Percentiles rank a stretch among this genome's conserved stretches.
Evolutionary conservation across 2,329 filamentous ascomycete genomes (phyloP).

Genomic region (Sarocladium oryzae): DNA sequence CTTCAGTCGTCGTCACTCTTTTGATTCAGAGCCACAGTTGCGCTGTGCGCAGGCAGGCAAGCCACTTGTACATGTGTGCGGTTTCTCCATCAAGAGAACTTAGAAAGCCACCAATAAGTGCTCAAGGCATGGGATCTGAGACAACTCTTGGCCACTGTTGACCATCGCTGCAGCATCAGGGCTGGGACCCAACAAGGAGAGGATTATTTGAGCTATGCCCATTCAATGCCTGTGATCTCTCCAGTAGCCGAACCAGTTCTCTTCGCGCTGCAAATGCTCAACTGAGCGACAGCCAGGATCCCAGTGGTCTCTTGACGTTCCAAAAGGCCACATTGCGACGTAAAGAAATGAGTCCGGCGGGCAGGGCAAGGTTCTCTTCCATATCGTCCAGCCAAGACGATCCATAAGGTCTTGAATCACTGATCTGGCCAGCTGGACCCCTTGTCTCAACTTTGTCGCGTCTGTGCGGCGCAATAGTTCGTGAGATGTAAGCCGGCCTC

Average conservation of each 20-base stretch:
- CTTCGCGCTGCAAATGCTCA: constrained; percentile 16
- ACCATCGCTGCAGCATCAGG: no score
- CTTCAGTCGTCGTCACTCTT: neutral
- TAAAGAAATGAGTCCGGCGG: constrained; percentile 48
- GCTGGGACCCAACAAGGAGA: no score
- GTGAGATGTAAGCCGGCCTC: neutral
- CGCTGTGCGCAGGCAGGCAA: neutral
- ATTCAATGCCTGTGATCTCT: neutral
- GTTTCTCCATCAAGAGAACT: neutral
- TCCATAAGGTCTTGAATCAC: constrained; percentile 29
- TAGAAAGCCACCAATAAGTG: neutral
- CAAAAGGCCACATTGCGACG: constrained; percentile 59
- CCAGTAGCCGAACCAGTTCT: neutral
- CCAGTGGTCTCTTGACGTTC: constrained; percentile 46
- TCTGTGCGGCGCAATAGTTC: constrained; percentile 1
- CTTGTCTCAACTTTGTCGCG: neutral
- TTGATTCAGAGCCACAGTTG: neutral
- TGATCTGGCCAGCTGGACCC: constrained; percentile 12
- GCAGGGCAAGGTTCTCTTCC: constrained; percentile 52
- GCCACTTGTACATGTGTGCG: constrained; percentile 1
- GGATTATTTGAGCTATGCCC: no score
- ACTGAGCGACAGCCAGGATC: constrained; percentile 24
- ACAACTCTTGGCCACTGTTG: no score
- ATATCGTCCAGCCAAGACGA: constrained; percentile 52
- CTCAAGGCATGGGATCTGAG: no score